phyloP scores from a whole-genome alignment of 2,329 filamentous ascomycete species.

The Colletotrichum zoysiae region DNA sequence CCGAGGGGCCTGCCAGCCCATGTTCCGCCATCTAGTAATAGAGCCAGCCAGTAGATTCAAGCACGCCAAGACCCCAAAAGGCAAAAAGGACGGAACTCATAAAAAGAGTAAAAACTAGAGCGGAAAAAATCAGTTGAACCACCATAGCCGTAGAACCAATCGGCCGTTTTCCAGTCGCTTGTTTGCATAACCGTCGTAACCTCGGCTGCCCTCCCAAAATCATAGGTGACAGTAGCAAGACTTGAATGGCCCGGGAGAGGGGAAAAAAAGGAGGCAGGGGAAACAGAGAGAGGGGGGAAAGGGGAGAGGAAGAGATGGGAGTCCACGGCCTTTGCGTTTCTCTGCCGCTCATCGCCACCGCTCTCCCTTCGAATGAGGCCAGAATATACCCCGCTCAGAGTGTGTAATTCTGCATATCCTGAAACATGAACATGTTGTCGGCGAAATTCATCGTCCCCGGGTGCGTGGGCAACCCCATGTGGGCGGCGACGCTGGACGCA shows the following conservation, averaged over 20 bases:
- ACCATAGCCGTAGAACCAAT: constrained; percentile 19
- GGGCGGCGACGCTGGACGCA: constrained; percentile 14
- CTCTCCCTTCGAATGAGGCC: constrained; percentile 8
- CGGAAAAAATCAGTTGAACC: constrained; percentile 27
- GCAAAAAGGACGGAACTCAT: not conserved
- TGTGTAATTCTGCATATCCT: constrained; percentile 45
- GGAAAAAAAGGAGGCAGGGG: not conserved
- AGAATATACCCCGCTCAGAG: constrained; percentile 34
- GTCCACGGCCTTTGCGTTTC: constrained; percentile 17
- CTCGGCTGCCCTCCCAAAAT: constrained; percentile 13
- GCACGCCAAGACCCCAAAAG: constrained; percentile 1
- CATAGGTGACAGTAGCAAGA: constrained; percentile 5
- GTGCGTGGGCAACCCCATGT: constrained; percentile 42
- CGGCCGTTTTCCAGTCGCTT: constrained; percentile 28
- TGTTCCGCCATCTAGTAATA: constrained; percentile 36
- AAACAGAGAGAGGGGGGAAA: not conserved
- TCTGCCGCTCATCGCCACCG: constrained; percentile 17
- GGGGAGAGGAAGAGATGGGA: not conserved
- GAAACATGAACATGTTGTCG: constrained; percentile 50
- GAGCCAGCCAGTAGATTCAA: constrained; percentile 14
- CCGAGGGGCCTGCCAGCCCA: constrained; percentile 15
- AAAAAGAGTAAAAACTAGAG: not conserved
- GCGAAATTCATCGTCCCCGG: constrained; percentile 44
- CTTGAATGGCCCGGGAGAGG: not conserved
- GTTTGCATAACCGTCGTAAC: constrained; percentile 19